Conservation (phyloP, 148 eudicot species). For the Amaranthus palmeri region DNA sequence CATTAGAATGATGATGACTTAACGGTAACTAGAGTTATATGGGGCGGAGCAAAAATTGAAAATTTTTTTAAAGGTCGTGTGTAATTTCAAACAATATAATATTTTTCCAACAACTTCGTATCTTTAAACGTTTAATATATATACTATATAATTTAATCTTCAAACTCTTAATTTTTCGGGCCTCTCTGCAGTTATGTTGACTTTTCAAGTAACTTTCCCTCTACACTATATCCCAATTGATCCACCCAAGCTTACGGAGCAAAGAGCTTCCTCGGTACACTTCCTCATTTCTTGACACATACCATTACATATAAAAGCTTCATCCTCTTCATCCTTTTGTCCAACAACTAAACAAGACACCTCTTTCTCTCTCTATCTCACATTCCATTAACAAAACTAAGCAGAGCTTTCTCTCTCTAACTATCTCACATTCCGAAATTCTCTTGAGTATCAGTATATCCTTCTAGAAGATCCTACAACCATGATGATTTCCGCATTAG, state of each 20-base stretch:
- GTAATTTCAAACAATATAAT: too few species aligned
- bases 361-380: not conserved
- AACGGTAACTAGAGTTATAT: too few species aligned
- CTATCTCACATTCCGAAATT: too few species aligned
- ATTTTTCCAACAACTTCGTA: too few species aligned
- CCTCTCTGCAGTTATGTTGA: not conserved
- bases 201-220: conserved; percentile 11
- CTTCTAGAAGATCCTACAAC: not conserved
- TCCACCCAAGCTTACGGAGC: conserved; percentile 24
- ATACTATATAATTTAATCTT: too few species aligned
- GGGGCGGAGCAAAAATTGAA: too few species aligned
- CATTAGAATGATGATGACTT: too few species aligned
- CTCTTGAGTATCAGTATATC: not conserved
- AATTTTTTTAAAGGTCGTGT: too few species aligned
- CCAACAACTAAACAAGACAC: not conserved
- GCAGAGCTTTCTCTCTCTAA: not conserved
- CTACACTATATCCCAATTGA: conserved; percentile 1
- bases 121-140: too few species aligned
- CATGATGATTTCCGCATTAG: conserved; percentile 42
- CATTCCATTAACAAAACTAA: too few species aligned
- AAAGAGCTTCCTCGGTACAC: conserved; percentile 27
- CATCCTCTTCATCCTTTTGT: not conserved
- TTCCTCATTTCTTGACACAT: not conserved
- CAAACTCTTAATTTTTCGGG: not conserved
- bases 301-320: conserved; percentile 8